Evolutionary conservation across 139 green algal species (phyloP).

Genomic region (Penium margaritaceum): DNA sequence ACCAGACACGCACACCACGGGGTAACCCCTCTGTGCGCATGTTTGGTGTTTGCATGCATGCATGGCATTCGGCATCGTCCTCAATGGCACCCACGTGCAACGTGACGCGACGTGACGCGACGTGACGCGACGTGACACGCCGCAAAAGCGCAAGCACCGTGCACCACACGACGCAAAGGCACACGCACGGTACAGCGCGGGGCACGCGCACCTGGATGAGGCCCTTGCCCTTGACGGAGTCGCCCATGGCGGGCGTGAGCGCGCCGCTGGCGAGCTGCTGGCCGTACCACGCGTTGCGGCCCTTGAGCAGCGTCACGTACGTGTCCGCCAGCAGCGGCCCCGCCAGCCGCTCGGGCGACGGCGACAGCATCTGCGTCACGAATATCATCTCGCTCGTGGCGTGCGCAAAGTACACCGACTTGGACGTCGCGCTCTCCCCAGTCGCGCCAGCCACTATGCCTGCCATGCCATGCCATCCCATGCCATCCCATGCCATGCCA

Average conservation of each 20-base stretch:
- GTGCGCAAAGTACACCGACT: constrained; percentile 44
- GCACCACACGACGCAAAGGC: no score
- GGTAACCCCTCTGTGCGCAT: no score
- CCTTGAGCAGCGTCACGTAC: constrained; percentile 39
- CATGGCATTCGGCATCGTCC: no score
- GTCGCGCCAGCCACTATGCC: constrained; percentile 35
- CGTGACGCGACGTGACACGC: no score
- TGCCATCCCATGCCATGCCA: no score
- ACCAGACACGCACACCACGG: no score
- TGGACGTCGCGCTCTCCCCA: constrained; percentile 35
- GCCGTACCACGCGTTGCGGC: constrained; percentile 40
- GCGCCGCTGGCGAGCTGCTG: constrained; percentile 22
- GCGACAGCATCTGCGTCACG: constrained; percentile 31
- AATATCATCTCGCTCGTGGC: constrained; percentile 40
- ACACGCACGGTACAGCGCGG: no score
- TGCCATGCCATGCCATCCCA: no score
- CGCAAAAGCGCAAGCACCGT: no score
- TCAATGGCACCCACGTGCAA: no score
- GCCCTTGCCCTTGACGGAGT: constrained; percentile 41
- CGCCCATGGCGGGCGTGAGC: constrained; percentile 32
- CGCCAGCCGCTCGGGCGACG: constrained; percentile 28
- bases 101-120: no score
- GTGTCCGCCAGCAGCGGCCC: constrained; percentile 42
- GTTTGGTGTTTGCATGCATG: no score
- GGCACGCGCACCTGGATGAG: constrained; percentile 46